Percentiles rank a stretch among this genome's conserved stretches.
Evolutionary conservation across 169 alveolate genomes (phyloP).

Genomic region (Babesia divergens): DNA sequence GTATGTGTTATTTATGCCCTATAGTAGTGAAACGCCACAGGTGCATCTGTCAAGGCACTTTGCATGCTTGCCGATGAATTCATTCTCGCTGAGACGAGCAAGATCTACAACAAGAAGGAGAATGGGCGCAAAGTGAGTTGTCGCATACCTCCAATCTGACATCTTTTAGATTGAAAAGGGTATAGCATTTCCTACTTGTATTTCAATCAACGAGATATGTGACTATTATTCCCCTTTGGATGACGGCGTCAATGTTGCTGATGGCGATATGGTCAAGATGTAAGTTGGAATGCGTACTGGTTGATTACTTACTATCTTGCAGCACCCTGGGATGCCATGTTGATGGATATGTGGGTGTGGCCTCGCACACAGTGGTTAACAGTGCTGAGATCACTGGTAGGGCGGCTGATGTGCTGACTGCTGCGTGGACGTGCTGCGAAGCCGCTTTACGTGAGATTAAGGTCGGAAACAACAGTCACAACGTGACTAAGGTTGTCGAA

Average conservation of each 20-base stretch:
- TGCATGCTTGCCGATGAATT: slow-evolving; percentile 48
- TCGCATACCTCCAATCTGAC: background rate
- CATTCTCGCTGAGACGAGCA: slow-evolving; percentile 31
- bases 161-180: slow-evolving; percentile 82
- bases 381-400: slow-evolving; percentile 62
- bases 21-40: background rate
- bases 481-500: slow-evolving; percentile 87
- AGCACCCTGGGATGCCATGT: slow-evolving; percentile 88
- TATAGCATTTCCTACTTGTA: slow-evolving; percentile 95
- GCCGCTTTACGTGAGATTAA: slow-evolving; percentile 88
- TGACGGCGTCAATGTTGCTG: slow-evolving; percentile 20
- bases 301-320: background rate
- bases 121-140: slow-evolving; percentile 52
- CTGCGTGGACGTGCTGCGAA: slow-evolving; percentile 90
- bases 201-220: slow-evolving; percentile 92
- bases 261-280: slow-evolving; percentile 65
- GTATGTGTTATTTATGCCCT: background rate
- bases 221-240: slow-evolving; percentile 90
- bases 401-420: slow-evolving; percentile 75
- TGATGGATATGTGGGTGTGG: slow-evolving; percentile 91
- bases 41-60: slow-evolving; percentile 46
- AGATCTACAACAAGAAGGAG: slow-evolving; percentile 66
- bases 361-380: slow-evolving; percentile 80
- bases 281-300: slow-evolving; percentile 13
- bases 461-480: slow-evolving; percentile 87